A percentile compares a stretch with the other conserved stretches of the same genome.
phyloP scores from a whole-genome alignment of 306 rosid genomes.

The Echinosophora koreensis region DNA sequence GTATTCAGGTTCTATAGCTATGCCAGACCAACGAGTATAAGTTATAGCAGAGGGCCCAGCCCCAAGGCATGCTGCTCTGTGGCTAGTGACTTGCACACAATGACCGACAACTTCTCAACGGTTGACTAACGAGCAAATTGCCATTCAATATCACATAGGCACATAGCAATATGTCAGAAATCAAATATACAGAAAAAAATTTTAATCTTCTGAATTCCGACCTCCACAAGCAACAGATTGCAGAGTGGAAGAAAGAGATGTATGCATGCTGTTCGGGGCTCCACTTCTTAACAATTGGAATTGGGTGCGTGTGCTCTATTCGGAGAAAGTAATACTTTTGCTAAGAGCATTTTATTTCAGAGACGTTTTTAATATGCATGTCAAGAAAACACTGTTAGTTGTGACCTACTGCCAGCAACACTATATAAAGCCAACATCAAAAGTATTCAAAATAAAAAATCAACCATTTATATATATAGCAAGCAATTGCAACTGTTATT shows the following conservation, averaged over 20 bases:
- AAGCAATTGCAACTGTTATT: slow-evolving; percentile 24
- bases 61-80: slow-evolving; percentile 44
- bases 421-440: slow-evolving; percentile 29
- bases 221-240: slow-evolving; percentile 41
- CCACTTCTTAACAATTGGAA: slow-evolving; percentile 41
- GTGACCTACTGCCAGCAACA: slow-evolving; percentile 42
- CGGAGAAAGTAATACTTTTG: slow-evolving; percentile 36
- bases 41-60: slow-evolving; percentile 11
- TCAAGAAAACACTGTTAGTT: slow-evolving; percentile 34
- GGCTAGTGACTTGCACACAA: slow-evolving; percentile 17
- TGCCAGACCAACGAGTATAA: slow-evolving; percentile 28
- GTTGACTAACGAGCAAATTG: slow-evolving; percentile 36
- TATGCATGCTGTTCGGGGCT: slow-evolving; percentile 40
- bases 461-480: slow-evolving; percentile 32
- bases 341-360: slow-evolving; percentile 36
- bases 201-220: slow-evolving; percentile 29
- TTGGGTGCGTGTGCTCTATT: slow-evolving; percentile 39
- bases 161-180: slow-evolving; percentile 28
- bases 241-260: slow-evolving; percentile 36
- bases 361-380: slow-evolving; percentile 20
- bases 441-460: slow-evolving; percentile 37
- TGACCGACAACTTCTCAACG: slow-evolving; percentile 22
- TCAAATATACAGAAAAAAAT: slow-evolving; percentile 6
- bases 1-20: slow-evolving; percentile 33
- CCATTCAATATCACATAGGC: slow-evolving; percentile 31